phyloP scores from a whole-genome alignment of 1,284 basidiomycete species.

The Rhodofomes roseus region DNA sequence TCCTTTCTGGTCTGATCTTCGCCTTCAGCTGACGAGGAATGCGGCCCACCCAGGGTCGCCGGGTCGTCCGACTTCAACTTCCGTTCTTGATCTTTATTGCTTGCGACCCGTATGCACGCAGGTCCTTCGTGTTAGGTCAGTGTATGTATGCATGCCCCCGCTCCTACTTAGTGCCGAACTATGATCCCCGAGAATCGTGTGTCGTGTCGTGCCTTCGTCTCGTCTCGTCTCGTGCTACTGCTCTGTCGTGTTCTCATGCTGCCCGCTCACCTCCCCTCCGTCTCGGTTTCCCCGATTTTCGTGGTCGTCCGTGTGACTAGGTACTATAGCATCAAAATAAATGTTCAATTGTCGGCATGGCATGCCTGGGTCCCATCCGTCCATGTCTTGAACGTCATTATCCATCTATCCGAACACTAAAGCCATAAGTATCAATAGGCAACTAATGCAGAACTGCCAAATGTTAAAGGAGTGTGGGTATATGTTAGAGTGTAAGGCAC shows the following conservation, averaged over 20 bases:
- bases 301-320: not conserved
- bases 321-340: conserved; percentile 3
- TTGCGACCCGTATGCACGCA: conserved; percentile 3
- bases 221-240: not conserved
- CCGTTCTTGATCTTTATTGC: conserved; percentile 9
- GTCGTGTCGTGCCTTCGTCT: not conserved
- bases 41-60: not conserved
- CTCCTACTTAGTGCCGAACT: not conserved
- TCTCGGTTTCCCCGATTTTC: not conserved
- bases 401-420: too few relatives aligned
- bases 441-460: not conserved
- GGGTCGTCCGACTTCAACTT: not conserved
- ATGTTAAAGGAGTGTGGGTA: not conserved
- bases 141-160: not conserved
- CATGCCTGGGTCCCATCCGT: not conserved
- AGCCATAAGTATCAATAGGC: too few relatives aligned
- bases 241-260: not conserved
- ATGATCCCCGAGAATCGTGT: not conserved
- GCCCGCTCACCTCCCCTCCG: not conserved
- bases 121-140: not conserved
- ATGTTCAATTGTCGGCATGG: not conserved
- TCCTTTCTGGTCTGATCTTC: not conserved
- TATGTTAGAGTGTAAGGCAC: not conserved
- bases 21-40: not conserved
- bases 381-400: too few relatives aligned